phyloP scores from a whole-genome alignment of 306 rosid species.

The Rubus idaeus region DNA sequence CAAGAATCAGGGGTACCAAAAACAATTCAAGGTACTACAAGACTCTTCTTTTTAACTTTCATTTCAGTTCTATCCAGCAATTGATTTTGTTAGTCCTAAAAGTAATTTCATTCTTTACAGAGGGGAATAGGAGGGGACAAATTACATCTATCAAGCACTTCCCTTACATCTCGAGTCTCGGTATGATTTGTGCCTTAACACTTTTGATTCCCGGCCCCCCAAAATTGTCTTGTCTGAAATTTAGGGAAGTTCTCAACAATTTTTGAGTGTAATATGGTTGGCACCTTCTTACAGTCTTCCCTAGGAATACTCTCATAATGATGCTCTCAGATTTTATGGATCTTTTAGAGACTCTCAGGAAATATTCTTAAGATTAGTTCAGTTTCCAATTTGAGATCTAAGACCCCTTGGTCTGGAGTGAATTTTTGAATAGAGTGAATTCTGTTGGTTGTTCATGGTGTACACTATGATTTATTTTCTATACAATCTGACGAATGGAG shows the following conservation, averaged over 20 bases:
- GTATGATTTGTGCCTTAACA: conserved; percentile 33
- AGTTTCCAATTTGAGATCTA: background rate
- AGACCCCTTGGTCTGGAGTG: background rate
- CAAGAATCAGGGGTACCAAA: conserved; percentile 49
- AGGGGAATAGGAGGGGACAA: conserved; percentile 37
- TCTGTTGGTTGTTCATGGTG: background rate
- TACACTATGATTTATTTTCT: background rate
- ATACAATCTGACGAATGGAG: background rate
- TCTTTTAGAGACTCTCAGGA: background rate
- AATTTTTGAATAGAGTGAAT: background rate
- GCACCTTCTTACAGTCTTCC: background rate
- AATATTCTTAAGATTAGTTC: background rate
- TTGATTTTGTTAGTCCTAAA: background rate
- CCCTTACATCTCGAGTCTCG: conserved; percentile 42
- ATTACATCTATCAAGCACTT: conserved; percentile 32
- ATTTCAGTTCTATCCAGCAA: background rate
- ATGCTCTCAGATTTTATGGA: background rate
- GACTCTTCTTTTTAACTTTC: conserved; percentile 4
- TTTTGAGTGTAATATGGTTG: background rate
- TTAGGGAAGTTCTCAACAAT: background rate
- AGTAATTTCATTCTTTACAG: conserved; percentile 46
- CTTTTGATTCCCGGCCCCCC: background rate
- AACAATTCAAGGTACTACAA: conserved; percentile 47
- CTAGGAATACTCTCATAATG: background rate
- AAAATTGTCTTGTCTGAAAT: background rate